phyloP scores from a whole-genome alignment of 805 yeast species.

The Yueomyces sp. region DNA sequence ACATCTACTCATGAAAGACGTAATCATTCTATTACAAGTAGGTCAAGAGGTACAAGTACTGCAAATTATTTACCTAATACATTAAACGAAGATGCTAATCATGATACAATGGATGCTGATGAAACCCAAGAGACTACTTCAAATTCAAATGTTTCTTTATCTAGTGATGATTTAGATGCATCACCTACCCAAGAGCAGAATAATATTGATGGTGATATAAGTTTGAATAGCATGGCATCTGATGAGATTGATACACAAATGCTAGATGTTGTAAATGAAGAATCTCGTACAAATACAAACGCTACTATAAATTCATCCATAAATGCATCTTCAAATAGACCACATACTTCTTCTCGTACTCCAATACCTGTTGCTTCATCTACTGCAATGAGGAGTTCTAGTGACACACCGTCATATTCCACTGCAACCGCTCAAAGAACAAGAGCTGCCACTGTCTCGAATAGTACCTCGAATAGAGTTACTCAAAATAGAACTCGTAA shows the following conservation, averaged over 20 bases:
- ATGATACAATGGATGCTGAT: constrained; percentile 1
- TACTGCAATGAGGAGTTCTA: background rate
- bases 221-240: background rate
- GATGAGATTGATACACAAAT: background rate
- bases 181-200: no score
- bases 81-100: background rate
- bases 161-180: no score
- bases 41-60: no score
- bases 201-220: no score
- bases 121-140: background rate
- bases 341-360: constrained; percentile 1
- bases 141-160: no score
- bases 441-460: background rate
- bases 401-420: background rate
- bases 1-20: no score
- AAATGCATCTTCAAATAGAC: background rate
- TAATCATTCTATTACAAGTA: no score
- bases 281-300: background rate
- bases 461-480: constrained; percentile 1
- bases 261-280: background rate
- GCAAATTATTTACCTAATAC: no score
- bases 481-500: background rate
- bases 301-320: background rate
- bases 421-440: background rate
- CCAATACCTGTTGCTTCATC: background rate